Conservation (phyloP, 1,139 yeast species). For the Blastobotrys apis region DNA sequence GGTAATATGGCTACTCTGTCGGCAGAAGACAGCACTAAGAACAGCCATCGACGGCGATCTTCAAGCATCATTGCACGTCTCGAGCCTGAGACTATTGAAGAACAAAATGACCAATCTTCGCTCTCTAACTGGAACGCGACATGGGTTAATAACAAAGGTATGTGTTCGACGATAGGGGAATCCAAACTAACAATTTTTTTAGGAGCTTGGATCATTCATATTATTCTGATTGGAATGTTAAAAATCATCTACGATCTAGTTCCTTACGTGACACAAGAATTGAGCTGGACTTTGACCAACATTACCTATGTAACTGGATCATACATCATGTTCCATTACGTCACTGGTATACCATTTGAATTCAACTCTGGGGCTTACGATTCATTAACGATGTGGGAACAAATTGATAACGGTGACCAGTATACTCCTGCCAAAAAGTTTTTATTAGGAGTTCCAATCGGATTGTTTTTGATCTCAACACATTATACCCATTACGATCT, state of each 20-base stretch:
- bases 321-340: constrained; percentile 92
- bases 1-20: constrained; percentile 5
- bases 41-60: constrained; percentile 46
- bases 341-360: constrained; percentile 95
- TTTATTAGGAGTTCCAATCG: constrained; percentile 84
- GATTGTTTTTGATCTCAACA: constrained; percentile 77
- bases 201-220: constrained; percentile 86
- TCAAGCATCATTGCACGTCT: constrained; percentile 72
- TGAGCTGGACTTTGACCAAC: constrained; percentile 93
- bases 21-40: background rate
- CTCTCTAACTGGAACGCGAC: constrained; percentile 88
- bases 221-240: constrained; percentile 70
- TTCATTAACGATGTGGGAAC: constrained; percentile 98
- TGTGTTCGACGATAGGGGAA: constrained; percentile 38
- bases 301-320: constrained; percentile 86
- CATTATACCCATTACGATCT: constrained; percentile 87
- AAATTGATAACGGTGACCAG: constrained; percentile 93
- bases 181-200: constrained; percentile 8
- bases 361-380: constrained; percentile 96
- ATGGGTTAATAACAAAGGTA: constrained; percentile 81
- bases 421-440: constrained; percentile 96
- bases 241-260: constrained; percentile 74
- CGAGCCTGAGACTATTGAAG: constrained; percentile 89
- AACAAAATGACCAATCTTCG: constrained; percentile 85
- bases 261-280: constrained; percentile 71